Evolutionary conservation across 352 stramenopile species (phyloP).

Genomic region (Phytophthora constricta): DNA sequence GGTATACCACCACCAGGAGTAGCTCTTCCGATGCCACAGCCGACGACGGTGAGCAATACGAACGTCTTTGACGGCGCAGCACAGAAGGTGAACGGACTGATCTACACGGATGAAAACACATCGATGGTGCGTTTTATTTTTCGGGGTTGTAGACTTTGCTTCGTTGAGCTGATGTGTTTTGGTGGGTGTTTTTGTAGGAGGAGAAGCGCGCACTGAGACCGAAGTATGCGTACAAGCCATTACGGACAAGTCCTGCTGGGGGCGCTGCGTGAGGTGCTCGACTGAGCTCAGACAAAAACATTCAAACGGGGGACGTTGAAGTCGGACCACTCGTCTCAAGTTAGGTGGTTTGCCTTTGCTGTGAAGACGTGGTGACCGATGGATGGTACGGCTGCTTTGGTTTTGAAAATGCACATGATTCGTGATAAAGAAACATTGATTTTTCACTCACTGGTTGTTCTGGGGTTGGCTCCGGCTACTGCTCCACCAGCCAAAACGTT

Average conservation of each 20-base stretch:
- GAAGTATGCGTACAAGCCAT: slow-evolving; percentile 76
- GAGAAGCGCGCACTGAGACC: slow-evolving; percentile 80
- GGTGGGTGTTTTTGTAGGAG: slow-evolving; percentile 47
- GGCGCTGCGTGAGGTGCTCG: slow-evolving; percentile 26
- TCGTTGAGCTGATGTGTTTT: background rate
- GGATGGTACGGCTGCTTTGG: slow-evolving; percentile 42
- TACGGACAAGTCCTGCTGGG: slow-evolving; percentile 17
- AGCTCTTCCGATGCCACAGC: background rate
- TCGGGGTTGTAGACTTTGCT: slow-evolving; percentile 1
- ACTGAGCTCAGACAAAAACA: slow-evolving; percentile 1
- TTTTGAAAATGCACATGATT: slow-evolving; percentile 29
- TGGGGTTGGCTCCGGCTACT: slow-evolving; percentile 16
- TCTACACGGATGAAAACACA: slow-evolving; percentile 60
- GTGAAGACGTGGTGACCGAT: slow-evolving; percentile 3
- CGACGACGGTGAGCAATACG: slow-evolving; percentile 29
- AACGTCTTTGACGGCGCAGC: slow-evolving; percentile 40
- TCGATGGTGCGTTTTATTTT: slow-evolving; percentile 57
- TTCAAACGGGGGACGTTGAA: background rate
- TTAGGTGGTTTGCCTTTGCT: background rate
- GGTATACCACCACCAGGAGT: slow-evolving; percentile 14
- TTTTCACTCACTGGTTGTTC: slow-evolving; percentile 40
- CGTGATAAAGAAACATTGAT: slow-evolving; percentile 51
- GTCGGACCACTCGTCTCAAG: slow-evolving; percentile 1
- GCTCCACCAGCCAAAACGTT: slow-evolving; percentile 16
- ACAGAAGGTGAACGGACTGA: slow-evolving; percentile 47